Evolutionary conservation across 2,329 filamentous ascomycete species (phyloP), one percentile per base, ranked within the genome.

Genomic region (Claviceps africana): DNA sequence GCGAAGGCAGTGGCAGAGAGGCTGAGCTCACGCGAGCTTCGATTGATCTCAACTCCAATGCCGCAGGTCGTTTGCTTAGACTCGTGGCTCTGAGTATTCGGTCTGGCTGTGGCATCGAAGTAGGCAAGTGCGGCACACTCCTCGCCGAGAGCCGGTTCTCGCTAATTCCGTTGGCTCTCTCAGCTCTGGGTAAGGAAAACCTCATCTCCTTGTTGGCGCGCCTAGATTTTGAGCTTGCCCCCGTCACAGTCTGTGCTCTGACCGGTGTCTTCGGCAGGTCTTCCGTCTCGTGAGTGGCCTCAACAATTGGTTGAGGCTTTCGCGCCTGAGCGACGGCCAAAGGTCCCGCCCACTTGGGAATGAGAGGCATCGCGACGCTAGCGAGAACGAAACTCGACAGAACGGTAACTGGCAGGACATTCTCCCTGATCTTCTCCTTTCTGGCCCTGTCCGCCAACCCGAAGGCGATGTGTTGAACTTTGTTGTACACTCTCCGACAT

Each of bases 391-490:
- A 81, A 67, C 86, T 90, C 39, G 85, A 84, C 35, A 93, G 77
- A 2, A 93, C 83, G 7, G 85, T 87, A 51, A 91, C 86, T 8
- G 87, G 87, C 40, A 91, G 67, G 6, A 85, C 76, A 65, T 93
- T 93, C 67, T 91, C 86, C 63, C 82, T 84, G 65, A 93, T 89
- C 70, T 83, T 85, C 60, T 88, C 85, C 57, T 81, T 75, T 53
- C 82, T 77, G 55, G 75, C 75, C 28, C 78, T 75, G 61, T 91
- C 86, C 35, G 82, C 76, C 25, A 85, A 74, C 21, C 87, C 87
- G 65, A 93, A 93, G 28, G 93, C 86, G 60, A 93, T 88, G 67
- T 88, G 82, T 68, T 93, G 87, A 40, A 93, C 86, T 68, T 88
- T 88, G 70, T 93, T 93, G 72, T 90, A 91, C 59, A 93, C 82